Conservation (phyloP, 2,329 filamentous ascomycete genomes). For the Iodosphaeria phyllophila region DNA sequence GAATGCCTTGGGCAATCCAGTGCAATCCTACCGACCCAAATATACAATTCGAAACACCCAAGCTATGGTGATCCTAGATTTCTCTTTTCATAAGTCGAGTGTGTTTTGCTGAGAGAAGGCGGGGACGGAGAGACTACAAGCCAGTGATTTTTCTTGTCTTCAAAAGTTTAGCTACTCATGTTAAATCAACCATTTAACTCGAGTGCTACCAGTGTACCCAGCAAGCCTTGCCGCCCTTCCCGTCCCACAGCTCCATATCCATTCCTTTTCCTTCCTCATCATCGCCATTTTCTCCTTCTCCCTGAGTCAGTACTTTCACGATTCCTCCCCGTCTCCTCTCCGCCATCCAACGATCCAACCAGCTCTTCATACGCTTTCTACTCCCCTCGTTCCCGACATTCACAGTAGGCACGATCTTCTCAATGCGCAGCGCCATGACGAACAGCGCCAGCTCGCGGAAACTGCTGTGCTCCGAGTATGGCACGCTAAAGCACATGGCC, state of each 20-base stretch:
- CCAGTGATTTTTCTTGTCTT: too few relatives aligned
- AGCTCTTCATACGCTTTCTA: slow-evolving; percentile 41
- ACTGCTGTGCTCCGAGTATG: slow-evolving; percentile 89
- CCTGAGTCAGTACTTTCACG: slow-evolving; percentile 22
- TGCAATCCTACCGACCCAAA: too few relatives aligned
- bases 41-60: too few relatives aligned
- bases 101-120: too few relatives aligned
- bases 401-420: slow-evolving; percentile 82
- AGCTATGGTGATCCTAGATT: too few relatives aligned
- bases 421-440: slow-evolving; percentile 69
- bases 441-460: slow-evolving; percentile 93
- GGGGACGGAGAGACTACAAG: too few relatives aligned
- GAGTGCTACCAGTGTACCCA: slow-evolving; percentile 21
- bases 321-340: slow-evolving; percentile 38
- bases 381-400: slow-evolving; percentile 49
- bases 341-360: slow-evolving; percentile 42
- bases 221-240: slow-evolving; percentile 20
- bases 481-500: slow-evolving; percentile 79
- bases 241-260: slow-evolving; percentile 15
- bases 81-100: too few relatives aligned
- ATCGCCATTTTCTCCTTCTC: slow-evolving; percentile 17
- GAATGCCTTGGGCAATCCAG: too few relatives aligned
- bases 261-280: slow-evolving; percentile 2
- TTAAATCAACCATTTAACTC: too few relatives aligned
- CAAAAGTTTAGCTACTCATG: too few relatives aligned